Percentiles rank a stretch among this genome's conserved stretches.
Evolutionary conservation across 306 rosid genomes (phyloP).

Genomic region (Medicago lupulina): DNA sequence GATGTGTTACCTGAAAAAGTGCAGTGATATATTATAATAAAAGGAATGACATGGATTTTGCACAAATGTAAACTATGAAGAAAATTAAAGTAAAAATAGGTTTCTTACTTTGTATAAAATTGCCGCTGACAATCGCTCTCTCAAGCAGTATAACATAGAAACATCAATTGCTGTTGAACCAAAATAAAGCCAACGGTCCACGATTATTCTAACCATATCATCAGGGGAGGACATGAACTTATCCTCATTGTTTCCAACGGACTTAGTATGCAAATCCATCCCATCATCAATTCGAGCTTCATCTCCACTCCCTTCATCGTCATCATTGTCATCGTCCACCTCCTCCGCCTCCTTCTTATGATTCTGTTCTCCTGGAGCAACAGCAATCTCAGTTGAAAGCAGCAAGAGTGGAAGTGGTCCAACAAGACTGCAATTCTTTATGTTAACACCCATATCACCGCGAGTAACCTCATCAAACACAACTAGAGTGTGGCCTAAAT

Average conservation of each 20-base stretch:
- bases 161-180: conserved; percentile 83
- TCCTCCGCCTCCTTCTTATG: not conserved
- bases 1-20: conserved; percentile 69
- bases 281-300: conserved; percentile 64
- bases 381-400: conserved; percentile 86
- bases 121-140: conserved; percentile 83
- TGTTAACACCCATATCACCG: conserved; percentile 65
- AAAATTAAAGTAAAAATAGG: conserved; percentile 2
- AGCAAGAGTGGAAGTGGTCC: conserved; percentile 83
- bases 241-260: conserved; percentile 52
- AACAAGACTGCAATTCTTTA: conserved; percentile 68
- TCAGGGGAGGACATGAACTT: conserved; percentile 83
- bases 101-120: conserved; percentile 68
- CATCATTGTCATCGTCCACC: conserved; percentile 6
- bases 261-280: conserved; percentile 55
- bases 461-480: conserved; percentile 82
- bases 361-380: conserved; percentile 56
- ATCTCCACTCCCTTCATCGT: conserved; percentile 44
- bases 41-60: conserved; percentile 1
- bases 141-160: conserved; percentile 91
- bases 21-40: conserved; percentile 19
- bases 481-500: conserved; percentile 48
- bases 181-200: conserved; percentile 83
- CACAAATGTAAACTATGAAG: conserved; percentile 5
- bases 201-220: conserved; percentile 64